phyloP scores from a whole-genome alignment of 331 rosid genomes.

The Acacia concinna region DNA sequence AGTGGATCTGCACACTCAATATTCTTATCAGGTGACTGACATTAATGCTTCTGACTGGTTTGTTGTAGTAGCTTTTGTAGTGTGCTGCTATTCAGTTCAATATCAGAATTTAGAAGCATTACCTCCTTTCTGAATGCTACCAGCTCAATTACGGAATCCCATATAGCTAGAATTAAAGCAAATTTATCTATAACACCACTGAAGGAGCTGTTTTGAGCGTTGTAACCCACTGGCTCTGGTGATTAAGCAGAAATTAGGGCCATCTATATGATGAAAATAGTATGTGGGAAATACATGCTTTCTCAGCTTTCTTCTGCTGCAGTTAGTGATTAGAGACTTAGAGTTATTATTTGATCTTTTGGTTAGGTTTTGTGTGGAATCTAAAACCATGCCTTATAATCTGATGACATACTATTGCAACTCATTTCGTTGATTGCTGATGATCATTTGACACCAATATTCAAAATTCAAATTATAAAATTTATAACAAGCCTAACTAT shows the following conservation, averaged over 20 bases:
- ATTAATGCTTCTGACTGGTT: not conserved
- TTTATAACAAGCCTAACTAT: not conserved
- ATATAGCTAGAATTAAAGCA: not conserved
- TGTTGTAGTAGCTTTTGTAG: conserved; percentile 20
- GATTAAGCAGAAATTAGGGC: conserved; percentile 1
- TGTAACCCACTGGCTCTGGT: not conserved
- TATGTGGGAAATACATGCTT: not conserved
- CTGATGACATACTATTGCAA: not conserved
- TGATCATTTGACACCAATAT: not conserved
- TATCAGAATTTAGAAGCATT: conserved; percentile 15
- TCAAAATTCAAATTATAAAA: conserved; percentile 17
- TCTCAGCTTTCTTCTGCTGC: not conserved
- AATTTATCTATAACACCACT: conserved; percentile 4
- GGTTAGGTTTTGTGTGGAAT: not conserved
- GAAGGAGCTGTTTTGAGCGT: not conserved
- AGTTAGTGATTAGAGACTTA: not conserved
- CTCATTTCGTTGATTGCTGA: conserved; percentile 1
- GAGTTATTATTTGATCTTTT: not conserved
- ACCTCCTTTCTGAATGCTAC: conserved; percentile 4
- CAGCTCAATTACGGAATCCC: not conserved
- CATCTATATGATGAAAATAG: not conserved
- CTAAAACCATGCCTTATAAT: not conserved
- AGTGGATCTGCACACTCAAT: conserved; percentile 85
- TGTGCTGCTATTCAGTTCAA: conserved; percentile 14
- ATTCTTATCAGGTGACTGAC: conserved; percentile 70